Evolutionary conservation across 1,139 yeast species (phyloP), one percentile per base, ranked within the genome.

Genomic region (Blastobotrys serpentis): DNA sequence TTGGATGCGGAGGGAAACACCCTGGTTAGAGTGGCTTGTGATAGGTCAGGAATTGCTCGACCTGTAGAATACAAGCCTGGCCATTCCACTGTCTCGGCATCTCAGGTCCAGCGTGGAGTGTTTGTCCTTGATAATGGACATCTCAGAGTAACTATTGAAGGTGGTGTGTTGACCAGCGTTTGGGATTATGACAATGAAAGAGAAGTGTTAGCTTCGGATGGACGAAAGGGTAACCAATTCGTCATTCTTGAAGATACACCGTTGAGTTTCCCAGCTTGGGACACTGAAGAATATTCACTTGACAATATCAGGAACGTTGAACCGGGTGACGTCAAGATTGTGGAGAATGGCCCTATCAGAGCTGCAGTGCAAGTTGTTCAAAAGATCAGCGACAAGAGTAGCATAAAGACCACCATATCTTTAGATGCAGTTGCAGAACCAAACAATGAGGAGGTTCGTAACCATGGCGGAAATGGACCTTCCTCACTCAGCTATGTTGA

Each of bases 251-350:
- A 89, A 56, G 98, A 92, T 65, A 86, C 88, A 55, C 98, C 98
- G 10, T 72, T 88, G 61, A 82, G 77, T 51, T 90, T 83, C 81
- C 96, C 90, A 44, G 98, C 98, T 1, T 92, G 98, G 98, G 98
- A 92, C 64, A 90, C 98, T 0, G 98, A 92, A 64, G 75, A 89
- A 52, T 92, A 79, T 64, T 84, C 95, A 0, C 76, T 86, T 55
- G 85, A 83, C 56, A 86, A 84, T 56, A 80, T 77, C 62, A 72
- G 73, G 49, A 80, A 82, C 55, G 61, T 81, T 43, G 62, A 61
- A 1, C 68, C 71, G n/a, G 71, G 71, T 64, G 68, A 74, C 23
- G 71, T 75, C 19, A 56, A 57, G 41, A 72, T 86, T 23, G 70
- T 77, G 36, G 75, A 75, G 46, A 69, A 74, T 34, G 82, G 84